phyloP scores from a whole-genome alignment of 306 rosid species.

The Astragalus glycyphyllos region DNA sequence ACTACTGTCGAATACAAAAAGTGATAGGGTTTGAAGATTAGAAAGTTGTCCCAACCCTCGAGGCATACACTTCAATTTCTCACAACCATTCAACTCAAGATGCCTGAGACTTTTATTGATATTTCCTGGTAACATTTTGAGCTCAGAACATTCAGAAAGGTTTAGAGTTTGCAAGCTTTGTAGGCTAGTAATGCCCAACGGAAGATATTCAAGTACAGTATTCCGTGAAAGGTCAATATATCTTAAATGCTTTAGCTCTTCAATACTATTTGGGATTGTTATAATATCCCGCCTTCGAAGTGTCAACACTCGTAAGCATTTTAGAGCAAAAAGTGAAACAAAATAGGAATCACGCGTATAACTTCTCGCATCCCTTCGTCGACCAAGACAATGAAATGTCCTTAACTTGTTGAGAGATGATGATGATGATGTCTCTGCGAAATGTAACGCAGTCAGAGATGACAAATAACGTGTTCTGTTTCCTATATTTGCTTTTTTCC shows the following conservation, averaged over 20 bases:
- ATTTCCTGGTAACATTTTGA: conserved; percentile 33
- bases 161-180: conserved; percentile 41
- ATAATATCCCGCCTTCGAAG: neutral
- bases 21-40: conserved; percentile 37
- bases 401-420: conserved; percentile 33
- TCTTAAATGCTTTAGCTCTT: conserved; percentile 43
- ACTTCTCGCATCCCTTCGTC: neutral
- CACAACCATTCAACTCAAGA: conserved; percentile 40
- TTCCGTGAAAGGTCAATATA: conserved; percentile 41
- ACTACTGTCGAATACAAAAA: neutral
- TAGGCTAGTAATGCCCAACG: conserved; percentile 10
- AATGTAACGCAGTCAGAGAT: neutral
- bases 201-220: neutral
- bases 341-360: neutral
- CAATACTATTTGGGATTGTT: neutral
- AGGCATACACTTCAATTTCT: conserved; percentile 34
- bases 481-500: neutral
- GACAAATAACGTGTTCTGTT: conserved; percentile 29
- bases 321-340: conserved; percentile 7
- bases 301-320: conserved; percentile 34
- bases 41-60: conserved; percentile 19
- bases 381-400: conserved; percentile 8
- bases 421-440: neutral
- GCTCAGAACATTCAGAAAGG: neutral
- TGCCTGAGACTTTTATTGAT: conserved; percentile 40